Base-by-base conservation (phyloP, 1,284 basidiomycete species). In the Cryptococcus sp. region DNA sequence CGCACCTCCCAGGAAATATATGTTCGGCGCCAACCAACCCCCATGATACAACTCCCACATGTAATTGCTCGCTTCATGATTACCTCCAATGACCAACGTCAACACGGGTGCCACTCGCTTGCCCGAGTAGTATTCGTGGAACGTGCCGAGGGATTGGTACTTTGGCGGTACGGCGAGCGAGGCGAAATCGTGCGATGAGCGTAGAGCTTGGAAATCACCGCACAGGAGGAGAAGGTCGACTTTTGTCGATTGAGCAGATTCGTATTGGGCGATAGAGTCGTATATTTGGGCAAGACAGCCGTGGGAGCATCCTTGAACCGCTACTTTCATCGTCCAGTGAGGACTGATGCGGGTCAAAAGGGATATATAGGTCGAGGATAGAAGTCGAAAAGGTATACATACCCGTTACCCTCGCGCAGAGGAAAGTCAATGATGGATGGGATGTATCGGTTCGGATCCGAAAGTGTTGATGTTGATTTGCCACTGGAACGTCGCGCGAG, bases 11-110 rank as follows among this genome's bases (percentile, higher is more conserved):
- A 99, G 80, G 68, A 88, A 98, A 75, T 97, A 99, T 47, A 98
- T 95, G 66, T 95, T 94, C 2, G 88, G 89, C 0, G 95, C 95
- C 14, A 97, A 74, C 94, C 91, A 95, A 16, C 92, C 91, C 25
- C 92, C 91, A 60, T 95, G 87, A 68, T 91, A 94, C 85, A 97
- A 75, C 69, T 99, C 95, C 86, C 89, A 93, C 76, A 98, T 80
- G 69, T 97, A 97, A 65, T 92, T 95, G 47, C 89, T 93, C 4
- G 91, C 91, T 73, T 98, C 94, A 68, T 99, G 94, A 67, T 99
- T 98, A 5, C 95, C 95, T 19, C 95, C 95, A 62, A 98, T 95
- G 45, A 97, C 83, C 26, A 99, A 77, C 0, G 95, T 99, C 62
- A 97, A 74, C 5, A 95, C 72, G 0, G 93, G 92, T 0, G 94